Evolutionary conservation across 1,284 basidiomycete species (phyloP), one percentile per base, ranked within the genome.

Genomic region (Ustilago sp.): DNA sequence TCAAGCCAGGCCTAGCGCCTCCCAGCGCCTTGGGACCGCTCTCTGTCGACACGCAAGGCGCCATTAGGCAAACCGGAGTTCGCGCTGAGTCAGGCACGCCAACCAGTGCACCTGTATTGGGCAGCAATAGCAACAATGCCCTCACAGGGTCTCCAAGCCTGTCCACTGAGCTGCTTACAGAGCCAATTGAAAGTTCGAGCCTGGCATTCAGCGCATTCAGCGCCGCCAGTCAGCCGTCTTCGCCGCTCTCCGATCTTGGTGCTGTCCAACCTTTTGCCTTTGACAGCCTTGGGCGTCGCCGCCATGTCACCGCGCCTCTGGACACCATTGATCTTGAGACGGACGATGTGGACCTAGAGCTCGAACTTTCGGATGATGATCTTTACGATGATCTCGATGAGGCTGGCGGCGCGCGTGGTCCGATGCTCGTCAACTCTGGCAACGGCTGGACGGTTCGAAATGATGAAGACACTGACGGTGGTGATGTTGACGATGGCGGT

Each of bases 311-410:
- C 3, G 41, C 52, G 58, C 63, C 60, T 1, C 23, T 63, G n/a
- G 62, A 68, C 54, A 36, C 32, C 19, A 36, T 67, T 19, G 56
- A 63, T 31, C 31, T 64, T 4, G 70, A 70, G 23, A 36, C 68
- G 8, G 71, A 77, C 35, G 77, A 71, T n/a, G 62, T 71, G 12
- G 74, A 74, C 43, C 61, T 77, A 7, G 78, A 78, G 51, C 70
- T 82, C 17, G 80, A 80, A 41, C 62, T 80, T 12, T 79, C 79
- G 9, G 79, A 81, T 50, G 80, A 80, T 47, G 82, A 83, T 50
- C 52, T 75, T 17, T 79, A 68, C 35, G 73, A 74, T 31, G 76
- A 80, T 17, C 45, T 73, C 4, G 51, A 68, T 53, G 59, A 50
- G 34, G 51, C 36, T 13, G 36, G 31, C 23, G 39, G 38, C 13